A percentile compares a stretch with the other conserved stretches of the same genome.
Evolutionary conservation across 805 yeast species (phyloP).

Genomic region (Starmerella cellae): DNA sequence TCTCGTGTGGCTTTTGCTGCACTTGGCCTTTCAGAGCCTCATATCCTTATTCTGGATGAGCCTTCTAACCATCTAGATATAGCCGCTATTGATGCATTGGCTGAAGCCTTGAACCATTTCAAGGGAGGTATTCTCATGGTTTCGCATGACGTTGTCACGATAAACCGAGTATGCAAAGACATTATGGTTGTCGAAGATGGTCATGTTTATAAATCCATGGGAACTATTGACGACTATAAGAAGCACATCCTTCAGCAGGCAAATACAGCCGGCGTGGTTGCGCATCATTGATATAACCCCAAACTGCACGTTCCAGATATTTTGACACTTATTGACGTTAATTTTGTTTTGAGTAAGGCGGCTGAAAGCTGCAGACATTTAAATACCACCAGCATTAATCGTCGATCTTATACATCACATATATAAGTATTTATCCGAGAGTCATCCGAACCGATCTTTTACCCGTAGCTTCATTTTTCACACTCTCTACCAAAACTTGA

Average conservation of each 20-base stretch:
- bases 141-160: slow-evolving; percentile 90
- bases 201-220: slow-evolving; percentile 61
- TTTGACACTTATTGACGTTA: too few species aligned
- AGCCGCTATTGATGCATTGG: slow-evolving; percentile 89
- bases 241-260: slow-evolving; percentile 71
- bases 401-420: too few species aligned
- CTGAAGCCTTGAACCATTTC: slow-evolving; percentile 75
- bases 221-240: slow-evolving; percentile 79
- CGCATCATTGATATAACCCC: slow-evolving; percentile 65
- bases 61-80: slow-evolving; percentile 98
- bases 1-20: slow-evolving; percentile 98
- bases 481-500: slow-evolving; percentile 65
- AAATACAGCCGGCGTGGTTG: slow-evolving; percentile 79
- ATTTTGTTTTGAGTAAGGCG: too few species aligned
- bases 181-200: slow-evolving; percentile 93
- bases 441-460: slow-evolving; percentile 77
- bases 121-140: slow-evolving; percentile 97
- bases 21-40: slow-evolving; percentile 78
- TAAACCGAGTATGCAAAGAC: slow-evolving; percentile 77
- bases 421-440: slow-evolving; percentile 13
- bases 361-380: too few species aligned
- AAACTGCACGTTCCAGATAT: too few species aligned
- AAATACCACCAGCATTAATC: too few species aligned
- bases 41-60: slow-evolving; percentile 84
- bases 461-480: slow-evolving; percentile 75